Percentiles rank a stretch among this genome's conserved stretches.
phyloP scores from a whole-genome alignment of 495 filamentous ascomycete species.

The Patellaria atrata region DNA sequence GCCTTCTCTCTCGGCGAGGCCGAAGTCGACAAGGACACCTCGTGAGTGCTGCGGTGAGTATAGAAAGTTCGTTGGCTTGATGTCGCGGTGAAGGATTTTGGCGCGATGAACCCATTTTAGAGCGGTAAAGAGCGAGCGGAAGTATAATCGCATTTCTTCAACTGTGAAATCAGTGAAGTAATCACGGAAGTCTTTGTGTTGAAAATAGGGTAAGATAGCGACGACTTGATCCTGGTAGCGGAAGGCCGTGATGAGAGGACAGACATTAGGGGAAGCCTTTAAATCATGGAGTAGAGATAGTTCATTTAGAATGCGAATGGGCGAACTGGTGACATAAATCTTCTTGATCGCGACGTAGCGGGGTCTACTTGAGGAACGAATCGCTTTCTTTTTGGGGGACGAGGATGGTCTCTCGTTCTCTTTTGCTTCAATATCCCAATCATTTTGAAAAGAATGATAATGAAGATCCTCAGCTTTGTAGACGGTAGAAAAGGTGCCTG shows the following conservation, averaged over 20 bases:
- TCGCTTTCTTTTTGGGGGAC: constrained; percentile 34
- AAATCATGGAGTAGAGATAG: constrained; percentile 91
- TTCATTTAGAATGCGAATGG: constrained; percentile 87
- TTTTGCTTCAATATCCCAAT: constrained; percentile 65
- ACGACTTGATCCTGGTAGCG: constrained; percentile 87
- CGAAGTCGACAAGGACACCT: constrained; percentile 93
- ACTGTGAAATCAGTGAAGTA: constrained; percentile 84
- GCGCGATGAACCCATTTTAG: constrained; percentile 68
- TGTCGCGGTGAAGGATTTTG: constrained; percentile 85
- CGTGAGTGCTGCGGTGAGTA: constrained; percentile 71
- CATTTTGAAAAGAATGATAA: constrained; percentile 70
- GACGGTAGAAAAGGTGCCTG: constrained; percentile 93
- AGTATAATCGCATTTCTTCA: constrained; percentile 73
- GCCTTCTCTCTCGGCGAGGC: constrained; percentile 73
- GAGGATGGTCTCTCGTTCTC: constrained; percentile 47
- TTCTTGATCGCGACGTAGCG: constrained; percentile 95
- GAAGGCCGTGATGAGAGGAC: constrained; percentile 92
- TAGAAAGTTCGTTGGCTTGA: constrained; percentile 99
- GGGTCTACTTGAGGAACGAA: constrained; percentile 23
- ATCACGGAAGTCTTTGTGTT: constrained; percentile 87
- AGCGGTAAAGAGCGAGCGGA: constrained; percentile 75
- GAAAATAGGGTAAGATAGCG: constrained; percentile 87
- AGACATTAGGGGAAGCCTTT: constrained; percentile 65
- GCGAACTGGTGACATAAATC: constrained; percentile 95
- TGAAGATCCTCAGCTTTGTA: constrained; percentile 96